Conservation (phyloP, 805 yeast species). For the Kuraishia molischiana region DNA sequence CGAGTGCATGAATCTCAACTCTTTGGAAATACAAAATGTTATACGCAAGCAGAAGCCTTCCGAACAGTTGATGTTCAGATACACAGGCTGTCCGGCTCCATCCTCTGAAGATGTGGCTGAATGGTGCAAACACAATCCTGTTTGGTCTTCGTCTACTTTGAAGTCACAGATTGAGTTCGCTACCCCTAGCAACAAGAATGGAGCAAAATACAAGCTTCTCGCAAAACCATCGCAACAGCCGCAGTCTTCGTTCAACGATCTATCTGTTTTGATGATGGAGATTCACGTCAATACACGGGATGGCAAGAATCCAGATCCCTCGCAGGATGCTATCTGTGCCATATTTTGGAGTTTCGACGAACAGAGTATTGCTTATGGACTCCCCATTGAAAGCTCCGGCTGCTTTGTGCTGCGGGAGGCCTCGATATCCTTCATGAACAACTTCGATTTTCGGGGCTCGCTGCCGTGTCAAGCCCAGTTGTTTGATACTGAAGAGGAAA, state of each 20-base stretch:
- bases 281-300: slow-evolving; percentile 51
- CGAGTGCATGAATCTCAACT: too few species aligned
- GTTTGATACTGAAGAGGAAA: slow-evolving; percentile 44
- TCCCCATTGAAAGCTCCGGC: slow-evolving; percentile 27
- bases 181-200: slow-evolving; percentile 28
- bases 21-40: too few species aligned
- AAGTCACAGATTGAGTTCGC: slow-evolving; percentile 44
- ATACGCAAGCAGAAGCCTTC: too few species aligned
- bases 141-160: slow-evolving; percentile 8
- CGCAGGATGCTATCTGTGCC: slow-evolving; percentile 42
- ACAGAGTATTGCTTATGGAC: slow-evolving; percentile 22
- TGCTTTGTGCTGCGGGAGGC: slow-evolving; percentile 13
- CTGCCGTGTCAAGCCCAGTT: slow-evolving; percentile 9
- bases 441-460: slow-evolving; percentile 3
- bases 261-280: slow-evolving; percentile 60
- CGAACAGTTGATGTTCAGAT: background rate
- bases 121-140: slow-evolving; percentile 5
- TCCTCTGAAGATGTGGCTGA: background rate
- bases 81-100: background rate
- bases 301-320: slow-evolving; percentile 54
- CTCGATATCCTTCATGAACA: slow-evolving; percentile 4
- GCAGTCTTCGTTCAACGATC: slow-evolving; percentile 28
- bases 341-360: slow-evolving; percentile 58
- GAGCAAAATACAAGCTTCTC: slow-evolving; percentile 27
- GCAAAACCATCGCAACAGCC: slow-evolving; percentile 18